Evolutionary conservation across 192 early-diverging fungal genomes (phyloP), one percentile per base, ranked within the genome.

Genomic region (Umbelopsis isabellina): DNA sequence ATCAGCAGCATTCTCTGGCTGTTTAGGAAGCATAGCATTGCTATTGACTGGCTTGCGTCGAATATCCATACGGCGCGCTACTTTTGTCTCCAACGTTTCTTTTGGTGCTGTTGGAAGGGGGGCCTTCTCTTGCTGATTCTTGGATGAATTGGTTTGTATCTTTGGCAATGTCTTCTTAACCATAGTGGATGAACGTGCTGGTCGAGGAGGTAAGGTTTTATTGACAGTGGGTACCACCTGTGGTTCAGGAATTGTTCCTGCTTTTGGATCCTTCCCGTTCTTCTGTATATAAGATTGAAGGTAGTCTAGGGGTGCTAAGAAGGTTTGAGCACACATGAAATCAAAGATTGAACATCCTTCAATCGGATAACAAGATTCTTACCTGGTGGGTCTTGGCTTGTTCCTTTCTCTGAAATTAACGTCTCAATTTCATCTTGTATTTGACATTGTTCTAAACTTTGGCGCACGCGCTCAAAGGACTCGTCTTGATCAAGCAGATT

Each of bases 371-470:
- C 51, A 8, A 23, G 7, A 3, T 20, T 52, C 5, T 23, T 52
- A 52, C 51, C 51, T 52, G 51, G 51, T 7, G 33, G 13, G 0
- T 61, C 55, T 16, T 30, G 27, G 25, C 55, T 30, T 2, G 55
- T 61, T 2, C 27, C 55, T 35, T 61, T 61, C 55, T 61, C 55
- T 13, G 55, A 61, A 16, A 61, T 61, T 16, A 61, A 61, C 3
- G 30, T 35, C 11, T 61, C 33, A 35, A 61, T 61, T 25, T 61
- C 55, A 35, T 35, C 30, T 16, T 27, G 55, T 7, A 61, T 35
- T 30, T 61, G 25, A 30, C 55, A 61, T 30, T 61, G 21, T 4
- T 61, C 55, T 25, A 61, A 61, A 35, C 55, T 61, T 18, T 61
- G 25, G 27, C 55, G 25, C 25, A 61, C 18, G 13, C 55, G 27